These are phyloP conservation scores for Leishmania amazonensis DNA, from an alignment of 208 protist species.

Conservation along the genomic window DNA sequence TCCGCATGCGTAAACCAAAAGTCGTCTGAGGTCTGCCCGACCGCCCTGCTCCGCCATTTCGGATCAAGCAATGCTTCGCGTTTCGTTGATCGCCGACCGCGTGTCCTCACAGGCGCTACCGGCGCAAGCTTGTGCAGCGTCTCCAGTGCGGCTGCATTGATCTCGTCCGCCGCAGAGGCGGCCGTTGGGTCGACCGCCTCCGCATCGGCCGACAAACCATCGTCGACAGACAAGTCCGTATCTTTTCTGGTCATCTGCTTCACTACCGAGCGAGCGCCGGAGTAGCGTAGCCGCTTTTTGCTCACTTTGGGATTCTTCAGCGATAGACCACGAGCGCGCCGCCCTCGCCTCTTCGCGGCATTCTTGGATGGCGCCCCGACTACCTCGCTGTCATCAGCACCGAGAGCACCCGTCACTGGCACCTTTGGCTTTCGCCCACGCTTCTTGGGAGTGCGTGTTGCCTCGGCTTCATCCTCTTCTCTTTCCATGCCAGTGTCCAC, in stretches of 20 bases:
- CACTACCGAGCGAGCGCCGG: neutral
- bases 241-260: neutral
- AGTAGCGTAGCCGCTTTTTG: neutral
- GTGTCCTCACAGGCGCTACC: neutral
- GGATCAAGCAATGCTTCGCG: neutral
- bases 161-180: neutral
- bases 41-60: neutral
- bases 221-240: neutral
- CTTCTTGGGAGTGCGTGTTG: neutral
- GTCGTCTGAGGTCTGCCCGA: neutral
- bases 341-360: neutral
- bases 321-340: neutral
- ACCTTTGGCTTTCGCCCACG: slow-evolving; percentile 5
- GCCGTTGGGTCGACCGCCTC: neutral
- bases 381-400: neutral
- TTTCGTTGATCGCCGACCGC: neutral
- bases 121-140: neutral
- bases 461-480: neutral
- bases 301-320: neutral
- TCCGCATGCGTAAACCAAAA: slow-evolving; percentile 8
- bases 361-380: neutral
- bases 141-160: slow-evolving; percentile 1
- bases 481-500: neutral
- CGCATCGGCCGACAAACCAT: too few relatives aligned
- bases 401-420: neutral